phyloP scores from a whole-genome alignment of 371 early-diverging fungal species.

The Choanephora cucurbitarum region DNA sequence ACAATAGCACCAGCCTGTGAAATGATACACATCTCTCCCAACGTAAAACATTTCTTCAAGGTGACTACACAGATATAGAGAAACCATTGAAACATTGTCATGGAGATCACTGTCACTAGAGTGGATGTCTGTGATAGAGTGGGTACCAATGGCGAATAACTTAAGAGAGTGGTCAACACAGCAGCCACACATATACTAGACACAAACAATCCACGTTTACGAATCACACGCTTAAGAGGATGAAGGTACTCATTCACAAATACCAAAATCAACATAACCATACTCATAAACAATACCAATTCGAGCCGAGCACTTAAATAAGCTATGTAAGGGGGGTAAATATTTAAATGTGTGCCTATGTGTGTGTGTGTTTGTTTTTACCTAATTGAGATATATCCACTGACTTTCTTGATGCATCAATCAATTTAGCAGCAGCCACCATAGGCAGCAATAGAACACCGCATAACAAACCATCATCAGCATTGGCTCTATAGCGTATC shows the following conservation, averaged over 20 bases:
- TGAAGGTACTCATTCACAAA: slow-evolving; percentile 31
- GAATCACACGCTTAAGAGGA: slow-evolving; percentile 36
- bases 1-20: slow-evolving; percentile 61
- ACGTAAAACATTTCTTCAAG: slow-evolving; percentile 61
- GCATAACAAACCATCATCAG: slow-evolving; percentile 50
- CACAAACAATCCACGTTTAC: slow-evolving; percentile 44
- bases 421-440: slow-evolving; percentile 41
- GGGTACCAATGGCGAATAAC: slow-evolving; percentile 28
- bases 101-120: slow-evolving; percentile 27
- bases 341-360: too few relatives aligned
- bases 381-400: slow-evolving; percentile 22
- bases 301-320: slow-evolving; percentile 39
- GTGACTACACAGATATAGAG: slow-evolving; percentile 46
- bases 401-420: slow-evolving; percentile 20
- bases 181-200: slow-evolving; percentile 37
- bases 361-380: too few relatives aligned
- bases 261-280: slow-evolving; percentile 29
- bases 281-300: slow-evolving; percentile 36
- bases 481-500: slow-evolving; percentile 33
- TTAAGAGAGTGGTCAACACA: slow-evolving; percentile 32
- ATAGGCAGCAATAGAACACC: slow-evolving; percentile 45
- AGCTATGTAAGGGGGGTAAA: slow-evolving; percentile 8
- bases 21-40: slow-evolving; percentile 70
- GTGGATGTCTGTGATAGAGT: slow-evolving; percentile 29
- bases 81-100: slow-evolving; percentile 44